Percentiles rank a stretch among this genome's conserved stretches.
Conservation (phyloP, 2,329 filamentous ascomycete species). For the Stagonosporopsis chrysanthemi region DNA sequence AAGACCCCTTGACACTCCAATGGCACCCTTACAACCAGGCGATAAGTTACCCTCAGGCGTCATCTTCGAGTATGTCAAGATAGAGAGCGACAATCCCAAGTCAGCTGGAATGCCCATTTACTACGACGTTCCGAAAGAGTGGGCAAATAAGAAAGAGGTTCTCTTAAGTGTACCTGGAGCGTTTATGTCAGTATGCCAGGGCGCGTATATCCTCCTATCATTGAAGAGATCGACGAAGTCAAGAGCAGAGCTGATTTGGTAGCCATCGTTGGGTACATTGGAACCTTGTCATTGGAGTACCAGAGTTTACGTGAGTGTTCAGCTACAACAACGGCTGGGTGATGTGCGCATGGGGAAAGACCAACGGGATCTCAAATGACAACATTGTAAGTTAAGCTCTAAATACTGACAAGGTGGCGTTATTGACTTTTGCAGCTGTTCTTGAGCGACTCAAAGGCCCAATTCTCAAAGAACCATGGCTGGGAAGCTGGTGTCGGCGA, state of each 20-base stretch:
- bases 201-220: constrained; percentile 1
- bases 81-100: constrained; percentile 4
- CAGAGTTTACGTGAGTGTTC: too few relatives aligned
- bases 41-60: constrained; percentile 2
- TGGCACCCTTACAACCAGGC: constrained; percentile 1
- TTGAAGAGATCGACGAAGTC: not conserved
- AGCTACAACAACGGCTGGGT: constrained; percentile 2
- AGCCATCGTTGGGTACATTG: not conserved
- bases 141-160: constrained; percentile 4
- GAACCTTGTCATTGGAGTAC: not conserved
- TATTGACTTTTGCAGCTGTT: not conserved
- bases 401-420: too few relatives aligned
- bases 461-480: not conserved
- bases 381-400: not conserved
- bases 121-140: constrained; percentile 2
- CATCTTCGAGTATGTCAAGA: constrained; percentile 7
- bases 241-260: not conserved
- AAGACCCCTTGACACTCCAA: not conserved
- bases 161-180: constrained; percentile 2
- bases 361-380: constrained; percentile 1
- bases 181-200: constrained; percentile 1
- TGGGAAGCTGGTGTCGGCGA: too few relatives aligned
- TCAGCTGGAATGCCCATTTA: constrained; percentile 6
- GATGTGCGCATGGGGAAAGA: constrained; percentile 4
- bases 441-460: constrained; percentile 3